These are phyloP conservation scores for Nakazawaea wickerhamii DNA, from an alignment of 805 yeast genomes.

Conservation along the genomic window DNA sequence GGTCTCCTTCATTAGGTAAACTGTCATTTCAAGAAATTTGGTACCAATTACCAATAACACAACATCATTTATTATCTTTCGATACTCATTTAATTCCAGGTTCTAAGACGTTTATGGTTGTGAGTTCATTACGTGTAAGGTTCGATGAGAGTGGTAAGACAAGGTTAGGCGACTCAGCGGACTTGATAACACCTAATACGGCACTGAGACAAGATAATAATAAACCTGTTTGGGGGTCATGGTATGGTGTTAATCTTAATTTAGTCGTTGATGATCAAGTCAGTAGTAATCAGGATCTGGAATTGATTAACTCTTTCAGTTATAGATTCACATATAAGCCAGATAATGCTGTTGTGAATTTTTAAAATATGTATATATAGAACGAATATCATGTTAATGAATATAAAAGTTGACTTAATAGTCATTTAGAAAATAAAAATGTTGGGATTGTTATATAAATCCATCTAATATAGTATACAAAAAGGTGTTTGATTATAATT, in stretches of 20 bases:
- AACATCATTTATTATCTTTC: constrained; percentile 56
- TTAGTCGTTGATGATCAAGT: constrained; percentile 54
- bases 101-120: constrained; percentile 46
- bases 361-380: background rate
- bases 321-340: constrained; percentile 66
- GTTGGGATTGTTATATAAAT: too few relatives aligned
- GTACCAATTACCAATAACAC: constrained; percentile 51
- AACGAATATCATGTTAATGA: too few relatives aligned
- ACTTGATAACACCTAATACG: constrained; percentile 25
- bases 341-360: constrained; percentile 33
- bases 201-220: constrained; percentile 20
- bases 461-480: too few relatives aligned
- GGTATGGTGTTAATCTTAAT: constrained; percentile 62
- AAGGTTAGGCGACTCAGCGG: constrained; percentile 59
- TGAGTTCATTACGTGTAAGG: constrained; percentile 50
- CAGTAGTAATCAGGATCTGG: constrained; percentile 31
- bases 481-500: background rate
- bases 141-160: constrained; percentile 75
- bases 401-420: too few relatives aligned
- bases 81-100: constrained; percentile 70
- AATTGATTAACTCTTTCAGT: constrained; percentile 53
- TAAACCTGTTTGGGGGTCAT: constrained; percentile 62
- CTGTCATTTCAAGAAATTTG: constrained; percentile 52
- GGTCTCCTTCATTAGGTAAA: constrained; percentile 49
- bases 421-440: too few relatives aligned